A percentile compares a stretch with the other conserved stretches of the same genome.
These are phyloP conservation scores for Vitis riparia DNA, from an alignment of 164 flowering plant genomes.

Conservation along the genomic window DNA sequence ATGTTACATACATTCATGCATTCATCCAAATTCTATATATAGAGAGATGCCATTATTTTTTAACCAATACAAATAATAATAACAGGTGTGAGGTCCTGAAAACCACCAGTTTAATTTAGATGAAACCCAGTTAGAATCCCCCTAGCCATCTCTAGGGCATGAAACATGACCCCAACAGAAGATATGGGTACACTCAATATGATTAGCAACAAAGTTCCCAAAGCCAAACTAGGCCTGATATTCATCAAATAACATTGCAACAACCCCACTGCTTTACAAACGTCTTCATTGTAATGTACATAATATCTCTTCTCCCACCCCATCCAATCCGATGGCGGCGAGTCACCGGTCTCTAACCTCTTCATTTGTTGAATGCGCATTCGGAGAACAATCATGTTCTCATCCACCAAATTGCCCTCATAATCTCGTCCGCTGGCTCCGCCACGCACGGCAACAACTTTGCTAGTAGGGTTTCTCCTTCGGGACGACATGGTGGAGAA, in stretches of 20 bases:
- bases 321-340: constrained; percentile 25
- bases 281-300: constrained; percentile 12
- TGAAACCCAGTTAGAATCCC: background rate
- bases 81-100: too few species aligned
- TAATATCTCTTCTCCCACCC: constrained; percentile 35
- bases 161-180: constrained; percentile 5
- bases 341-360: constrained; percentile 4
- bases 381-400: constrained; percentile 32
- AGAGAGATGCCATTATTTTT: too few species aligned
- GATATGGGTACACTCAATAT: constrained; percentile 16
- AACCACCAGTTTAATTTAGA: too few species aligned
- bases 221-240: constrained; percentile 32
- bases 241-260: constrained; percentile 31
- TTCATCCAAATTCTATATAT: too few species aligned
- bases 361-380: constrained; percentile 27
- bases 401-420: constrained; percentile 24
- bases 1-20: too few species aligned
- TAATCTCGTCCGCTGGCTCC: constrained; percentile 1
- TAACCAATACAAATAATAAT: too few species aligned
- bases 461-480: too few species aligned
- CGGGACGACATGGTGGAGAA: too few species aligned
- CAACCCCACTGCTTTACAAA: constrained; percentile 16
- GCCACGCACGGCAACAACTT: too few species aligned
- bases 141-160: constrained; percentile 3
- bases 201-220: constrained; percentile 20